Base-by-base conservation (phyloP, 805 yeast genomes). In the Kuraishia hungarica region DNA sequence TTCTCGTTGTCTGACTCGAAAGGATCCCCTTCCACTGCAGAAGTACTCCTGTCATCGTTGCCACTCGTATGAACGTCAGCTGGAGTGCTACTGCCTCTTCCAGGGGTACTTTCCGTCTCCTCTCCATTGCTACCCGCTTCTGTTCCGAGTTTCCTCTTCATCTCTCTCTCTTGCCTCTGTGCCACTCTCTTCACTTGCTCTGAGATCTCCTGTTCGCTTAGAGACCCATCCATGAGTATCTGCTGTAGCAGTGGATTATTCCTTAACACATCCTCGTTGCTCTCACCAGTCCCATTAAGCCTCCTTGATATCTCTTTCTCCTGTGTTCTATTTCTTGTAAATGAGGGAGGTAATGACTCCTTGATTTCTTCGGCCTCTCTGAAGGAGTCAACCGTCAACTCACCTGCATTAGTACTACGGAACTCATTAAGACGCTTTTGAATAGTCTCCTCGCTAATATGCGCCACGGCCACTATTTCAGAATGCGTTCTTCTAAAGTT, bases 401-500 rank as follows among this genome's bases (percentile, higher is more conserved):
- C 72, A 1, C 90, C 96, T 0, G 96, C 83, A 19, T 80, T 73
- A 0, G 98, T 91, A 54, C 77, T 76, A 60, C 83, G 85, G 66
- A 94, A 94, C 71, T 94, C 99, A 61, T 87, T 87, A 60, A 94
- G 77, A 61, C 99, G 79, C 60, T 89, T 81, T 67, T 94, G 98
- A 51, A 94, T 77, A 1, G 99, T 96, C 57, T 88, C 94, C 63
- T 90, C 96, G 5, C 97, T 97, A 24, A 94, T 92, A 67, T 90
- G 96, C 1, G 98, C 93, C 7, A 94, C 94, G 0, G 96, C 93
- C 19, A 93, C 97, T 54, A 94, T 86, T 67, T 96, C 98, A 0
- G 92, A 81, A 67, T 93, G 97, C 2, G 96, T 86, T 64, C 98
- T 78, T 65, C 97, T 79, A 67, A 88, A 85, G 65, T 92, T 92